Conservation (phyloP, 139 green algal species). For the Pedinophyceae sp. region DNA sequence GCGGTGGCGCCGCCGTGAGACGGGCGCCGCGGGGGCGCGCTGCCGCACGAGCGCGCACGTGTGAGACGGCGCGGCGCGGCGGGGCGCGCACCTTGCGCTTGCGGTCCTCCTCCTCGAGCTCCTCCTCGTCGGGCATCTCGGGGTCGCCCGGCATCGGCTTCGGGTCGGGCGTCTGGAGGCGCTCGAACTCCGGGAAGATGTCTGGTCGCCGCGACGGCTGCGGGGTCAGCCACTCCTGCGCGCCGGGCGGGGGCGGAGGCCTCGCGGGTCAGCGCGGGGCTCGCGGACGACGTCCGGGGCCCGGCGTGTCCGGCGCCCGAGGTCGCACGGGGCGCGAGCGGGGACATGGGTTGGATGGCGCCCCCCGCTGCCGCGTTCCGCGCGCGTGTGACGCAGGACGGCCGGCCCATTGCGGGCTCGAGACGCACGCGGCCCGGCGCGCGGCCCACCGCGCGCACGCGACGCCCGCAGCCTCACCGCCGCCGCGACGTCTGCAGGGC, state of each 20-base stretch:
- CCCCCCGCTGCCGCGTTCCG: background rate
- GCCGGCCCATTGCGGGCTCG: too few relatives aligned
- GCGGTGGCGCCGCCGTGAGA: background rate
- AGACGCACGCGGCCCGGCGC: too few relatives aligned
- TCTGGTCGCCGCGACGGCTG: constrained; percentile 71
- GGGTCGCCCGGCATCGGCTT: constrained; percentile 63
- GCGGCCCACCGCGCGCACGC: too few relatives aligned
- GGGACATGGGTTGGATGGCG: background rate
- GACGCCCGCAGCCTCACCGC: too few relatives aligned
- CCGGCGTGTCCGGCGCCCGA: too few relatives aligned
- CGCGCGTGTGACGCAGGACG: background rate
- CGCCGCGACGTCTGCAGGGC: too few relatives aligned
- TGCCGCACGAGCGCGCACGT: background rate
- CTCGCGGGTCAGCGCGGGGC: background rate
- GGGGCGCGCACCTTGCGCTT: constrained; percentile 34
- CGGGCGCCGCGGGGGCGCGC: background rate
- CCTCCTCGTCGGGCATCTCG: constrained; percentile 80
- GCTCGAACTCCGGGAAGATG: constrained; percentile 89
- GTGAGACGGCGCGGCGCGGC: background rate
- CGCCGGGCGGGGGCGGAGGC: background rate
- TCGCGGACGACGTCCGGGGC: too few relatives aligned
- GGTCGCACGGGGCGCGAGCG: too few relatives aligned
- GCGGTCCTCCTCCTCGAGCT: constrained; percentile 55
- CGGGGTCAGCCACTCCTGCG: constrained; percentile 80
- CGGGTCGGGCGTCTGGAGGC: constrained; percentile 50